Conservation (phyloP, 2,329 filamentous ascomycete species). For the Periconia digitata region DNA sequence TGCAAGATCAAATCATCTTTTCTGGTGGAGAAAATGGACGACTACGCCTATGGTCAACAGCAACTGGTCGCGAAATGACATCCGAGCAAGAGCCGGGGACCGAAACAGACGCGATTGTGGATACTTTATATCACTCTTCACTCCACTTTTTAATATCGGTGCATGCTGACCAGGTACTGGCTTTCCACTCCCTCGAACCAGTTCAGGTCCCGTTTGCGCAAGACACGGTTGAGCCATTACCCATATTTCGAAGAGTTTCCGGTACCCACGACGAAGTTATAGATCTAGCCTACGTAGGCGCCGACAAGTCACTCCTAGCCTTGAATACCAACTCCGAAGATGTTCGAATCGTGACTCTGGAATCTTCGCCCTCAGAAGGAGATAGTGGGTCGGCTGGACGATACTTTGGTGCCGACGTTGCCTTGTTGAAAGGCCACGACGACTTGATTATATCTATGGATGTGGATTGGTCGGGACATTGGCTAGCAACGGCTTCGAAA, state of each 20-base stretch:
- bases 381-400: constrained; percentile 1
- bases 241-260: constrained; percentile 75
- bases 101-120: constrained; percentile 69
- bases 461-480: constrained; percentile 94
- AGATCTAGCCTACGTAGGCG: constrained; percentile 83
- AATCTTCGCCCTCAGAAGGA: constrained; percentile 25
- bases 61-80: constrained; percentile 77
- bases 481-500: constrained; percentile 94
- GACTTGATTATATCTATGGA: constrained; percentile 96
- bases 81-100: constrained; percentile 64
- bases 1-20: constrained; percentile 71
- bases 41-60: constrained; percentile 80
- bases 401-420: constrained; percentile 90
- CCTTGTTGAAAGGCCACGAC: constrained; percentile 82
- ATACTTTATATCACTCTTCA: constrained; percentile 66
- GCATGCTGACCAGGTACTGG: constrained; percentile 85
- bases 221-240: constrained; percentile 58
- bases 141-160: constrained; percentile 76
- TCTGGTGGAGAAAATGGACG: constrained; percentile 83
- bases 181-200: constrained; percentile 65
- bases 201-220: constrained; percentile 42
- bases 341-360: constrained; percentile 79
- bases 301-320: constrained; percentile 78
- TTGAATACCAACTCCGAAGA: constrained; percentile 95
- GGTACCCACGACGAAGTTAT: constrained; percentile 98